Conservation (phyloP, 306 rosid species). For the Dalbergia oliveri region DNA sequence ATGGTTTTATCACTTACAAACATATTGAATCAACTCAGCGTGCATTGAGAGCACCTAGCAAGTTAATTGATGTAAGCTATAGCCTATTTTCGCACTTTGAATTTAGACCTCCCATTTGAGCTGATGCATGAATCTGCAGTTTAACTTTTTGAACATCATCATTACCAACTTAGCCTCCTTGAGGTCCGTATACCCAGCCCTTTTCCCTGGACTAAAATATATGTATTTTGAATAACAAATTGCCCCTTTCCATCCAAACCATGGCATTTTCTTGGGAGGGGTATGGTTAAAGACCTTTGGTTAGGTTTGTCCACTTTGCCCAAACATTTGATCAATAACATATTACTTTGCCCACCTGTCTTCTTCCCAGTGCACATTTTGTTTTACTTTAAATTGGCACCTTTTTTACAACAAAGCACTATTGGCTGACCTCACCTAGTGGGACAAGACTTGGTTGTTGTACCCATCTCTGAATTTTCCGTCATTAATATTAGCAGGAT, state of each 20-base stretch:
- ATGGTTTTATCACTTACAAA: conserved; percentile 86
- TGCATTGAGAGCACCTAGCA: conserved; percentile 81
- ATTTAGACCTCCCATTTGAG: conserved; percentile 1
- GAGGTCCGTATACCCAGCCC: neutral
- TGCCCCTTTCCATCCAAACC: neutral
- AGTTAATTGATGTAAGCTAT: conserved; percentile 78
- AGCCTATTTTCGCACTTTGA: conserved; percentile 25
- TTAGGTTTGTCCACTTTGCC: conserved; percentile 13
- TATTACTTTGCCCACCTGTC: neutral
- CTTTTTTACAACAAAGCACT: too few relatives aligned
- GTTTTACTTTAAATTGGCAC: too few relatives aligned
- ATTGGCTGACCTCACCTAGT: too few relatives aligned
- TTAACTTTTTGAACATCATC: conserved; percentile 21
- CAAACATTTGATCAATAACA: neutral
- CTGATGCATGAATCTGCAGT: conserved; percentile 23
- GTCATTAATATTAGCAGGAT: neutral
- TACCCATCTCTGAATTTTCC: conserved; percentile 8
- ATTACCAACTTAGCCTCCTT: conserved; percentile 33
- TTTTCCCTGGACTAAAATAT: neutral
- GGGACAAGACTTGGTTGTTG: neutral
- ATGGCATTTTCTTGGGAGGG: conserved; percentile 6
- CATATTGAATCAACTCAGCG: conserved; percentile 74
- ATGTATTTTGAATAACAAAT: neutral
- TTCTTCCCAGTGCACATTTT: neutral
- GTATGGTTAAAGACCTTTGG: conserved; percentile 3